Evolutionary conservation across 2,329 filamentous ascomycete species (phyloP), one percentile per base, ranked within the genome.

Genomic region (Leptographium wingfieldii): DNA sequence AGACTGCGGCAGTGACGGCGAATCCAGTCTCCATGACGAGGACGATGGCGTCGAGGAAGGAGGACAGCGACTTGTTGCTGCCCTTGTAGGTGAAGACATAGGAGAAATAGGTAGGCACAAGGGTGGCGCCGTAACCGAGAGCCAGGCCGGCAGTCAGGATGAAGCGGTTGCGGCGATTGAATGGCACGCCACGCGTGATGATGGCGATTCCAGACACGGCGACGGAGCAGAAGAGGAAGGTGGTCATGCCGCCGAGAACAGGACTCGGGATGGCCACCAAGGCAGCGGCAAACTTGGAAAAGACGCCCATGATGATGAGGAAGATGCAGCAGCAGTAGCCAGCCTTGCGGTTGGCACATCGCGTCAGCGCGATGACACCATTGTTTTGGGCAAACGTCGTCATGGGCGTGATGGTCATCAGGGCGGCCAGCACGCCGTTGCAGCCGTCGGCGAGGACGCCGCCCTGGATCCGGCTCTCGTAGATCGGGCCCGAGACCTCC

Each of bases 301-400:
- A 90, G 62, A 94, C 75, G 19, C 90, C 90, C 83, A 91, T 90
- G 65, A 94, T 71, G 63, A 94, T 73, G 12, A 94, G 79, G 76
- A 91, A 91, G 67, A 87, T 77, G 69, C 81, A 90, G 68, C 85
- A 87, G 56, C 85, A 87, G 69, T 90, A 91, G 5, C 90, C 90
- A 5, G 88, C 90, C 55, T 84, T 87, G 59, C 89, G 82, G 70
- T 90, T 92, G 1, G 89, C 89, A 69, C 88, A 92, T 19, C 88
- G 81, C 0, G 89, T 94, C 53, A 94, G 77, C 0, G 88, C 86
- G 62, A 94, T 92, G 57, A 92, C 87, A 43, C 88, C 88, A 69
- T 92, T 92, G 74, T 92, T 92, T 70, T 92, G 88, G 0, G 88
- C 88, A 66, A 92, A 92, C 0, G 85, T 87, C 1, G 83, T 85